A percentile compares a stretch with the other conserved stretches of the same genome.
Evolutionary conservation across 2,329 filamentous ascomycete genomes (phyloP).

Genomic region (Aspergillus nomiae): DNA sequence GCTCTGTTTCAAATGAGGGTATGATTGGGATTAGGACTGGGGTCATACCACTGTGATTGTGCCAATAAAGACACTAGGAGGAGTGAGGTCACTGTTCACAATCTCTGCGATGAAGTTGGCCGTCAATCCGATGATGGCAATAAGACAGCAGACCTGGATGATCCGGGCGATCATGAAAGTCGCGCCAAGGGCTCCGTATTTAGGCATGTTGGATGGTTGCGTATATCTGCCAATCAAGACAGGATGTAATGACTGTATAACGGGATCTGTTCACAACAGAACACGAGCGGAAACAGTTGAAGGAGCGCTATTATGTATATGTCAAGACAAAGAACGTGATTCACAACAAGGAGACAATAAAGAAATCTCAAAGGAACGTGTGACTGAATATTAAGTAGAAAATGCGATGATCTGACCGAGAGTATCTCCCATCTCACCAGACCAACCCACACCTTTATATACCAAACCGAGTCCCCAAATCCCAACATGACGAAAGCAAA

Average conservation of each 20-base stretch:
- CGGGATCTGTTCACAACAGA: not conserved
- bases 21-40: not conserved
- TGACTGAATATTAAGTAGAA: not conserved
- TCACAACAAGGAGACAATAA: not conserved
- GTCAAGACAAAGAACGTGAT: not conserved
- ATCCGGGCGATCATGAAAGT: slow-evolving; percentile 74
- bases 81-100: slow-evolving; percentile 63
- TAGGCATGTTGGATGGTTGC: slow-evolving; percentile 24
- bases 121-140: slow-evolving; percentile 76
- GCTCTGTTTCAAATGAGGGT: not conserved
- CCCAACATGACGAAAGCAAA: not conserved
- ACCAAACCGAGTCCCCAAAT: not conserved
- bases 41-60: slow-evolving; percentile 75
- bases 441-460: not conserved
- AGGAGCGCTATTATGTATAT: not conserved
- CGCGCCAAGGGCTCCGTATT: slow-evolving; percentile 72
- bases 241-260: not conserved
- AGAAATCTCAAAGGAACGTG: not conserved
- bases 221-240: not conserved
- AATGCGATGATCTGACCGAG: not conserved
- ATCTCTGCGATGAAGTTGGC: slow-evolving; percentile 82
- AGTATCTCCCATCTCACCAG: not conserved
- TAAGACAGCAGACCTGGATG: slow-evolving; percentile 70
- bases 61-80: slow-evolving; percentile 73
- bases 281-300: no score